Evolutionary conservation across 2,329 filamentous ascomycete genomes (phyloP).

Genomic region (Penicillium thymicola): DNA sequence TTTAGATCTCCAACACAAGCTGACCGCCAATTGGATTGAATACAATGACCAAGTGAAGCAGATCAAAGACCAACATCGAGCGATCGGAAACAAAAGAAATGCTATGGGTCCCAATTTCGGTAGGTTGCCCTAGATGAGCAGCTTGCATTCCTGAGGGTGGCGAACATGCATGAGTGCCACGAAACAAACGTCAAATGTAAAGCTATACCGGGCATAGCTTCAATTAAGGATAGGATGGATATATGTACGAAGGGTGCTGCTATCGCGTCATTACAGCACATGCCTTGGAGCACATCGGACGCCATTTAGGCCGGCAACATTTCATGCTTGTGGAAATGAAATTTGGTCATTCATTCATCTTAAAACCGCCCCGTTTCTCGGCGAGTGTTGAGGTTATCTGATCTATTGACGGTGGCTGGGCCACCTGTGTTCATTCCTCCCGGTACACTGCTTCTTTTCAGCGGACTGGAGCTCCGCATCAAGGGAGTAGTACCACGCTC

Average conservation of each 20-base stretch:
- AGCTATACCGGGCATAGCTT: slow-evolving; percentile 3
- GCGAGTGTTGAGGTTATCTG: slow-evolving; percentile 28
- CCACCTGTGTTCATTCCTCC: slow-evolving; percentile 32
- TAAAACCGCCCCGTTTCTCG: slow-evolving; percentile 33
- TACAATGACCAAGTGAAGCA: not conserved
- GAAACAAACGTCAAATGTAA: not conserved
- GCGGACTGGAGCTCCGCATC: slow-evolving; percentile 40
- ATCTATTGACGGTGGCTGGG: slow-evolving; percentile 30
- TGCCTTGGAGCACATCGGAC: slow-evolving; percentile 1
- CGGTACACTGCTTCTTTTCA: slow-evolving; percentile 44
- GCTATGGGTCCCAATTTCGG: not conserved
- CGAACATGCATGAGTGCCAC: slow-evolving; percentile 1
- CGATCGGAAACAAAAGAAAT: not conserved
- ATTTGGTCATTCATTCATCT: slow-evolving; percentile 13
- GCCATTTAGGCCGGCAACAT: not conserved
- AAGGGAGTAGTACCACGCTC: slow-evolving; percentile 37
- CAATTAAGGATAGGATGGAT: not conserved
- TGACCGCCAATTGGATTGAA: not conserved
- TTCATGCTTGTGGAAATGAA: not conserved
- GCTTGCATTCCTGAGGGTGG: slow-evolving; percentile 19
- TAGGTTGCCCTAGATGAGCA: not conserved
- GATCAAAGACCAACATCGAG: not conserved
- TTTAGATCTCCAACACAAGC: not conserved
- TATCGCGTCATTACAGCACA: not conserved
- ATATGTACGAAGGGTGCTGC: slow-evolving; percentile 6